Evolutionary conservation across 208 protist species (phyloP).

Genomic region (Trypanosoma avium): DNA sequence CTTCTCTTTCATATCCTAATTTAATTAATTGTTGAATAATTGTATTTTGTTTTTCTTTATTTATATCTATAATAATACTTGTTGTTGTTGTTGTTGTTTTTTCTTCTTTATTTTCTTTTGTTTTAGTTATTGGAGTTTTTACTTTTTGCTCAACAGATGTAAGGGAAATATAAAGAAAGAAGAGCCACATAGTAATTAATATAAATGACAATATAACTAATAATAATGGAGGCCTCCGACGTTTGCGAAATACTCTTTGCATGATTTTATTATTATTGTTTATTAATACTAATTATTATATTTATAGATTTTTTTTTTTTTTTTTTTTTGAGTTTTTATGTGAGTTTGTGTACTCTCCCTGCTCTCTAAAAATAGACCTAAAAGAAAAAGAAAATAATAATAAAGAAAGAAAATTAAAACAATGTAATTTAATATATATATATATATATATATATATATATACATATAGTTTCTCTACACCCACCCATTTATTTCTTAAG

Average conservation of each 20-base stretch:
- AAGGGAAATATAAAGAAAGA: neutral
- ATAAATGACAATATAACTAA: neutral
- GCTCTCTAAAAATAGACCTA: too few species aligned
- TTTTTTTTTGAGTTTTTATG: too few species aligned
- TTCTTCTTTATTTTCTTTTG: neutral
- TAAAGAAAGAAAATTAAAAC: too few species aligned
- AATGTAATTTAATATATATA: too few species aligned
- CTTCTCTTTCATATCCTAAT: slow-evolving; percentile 10
- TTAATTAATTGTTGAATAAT: neutral
- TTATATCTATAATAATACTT: too few species aligned
- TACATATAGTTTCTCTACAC: too few species aligned
- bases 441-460: too few species aligned
- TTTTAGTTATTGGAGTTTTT: neutral
- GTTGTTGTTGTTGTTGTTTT: neutral
- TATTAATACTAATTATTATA: neutral
- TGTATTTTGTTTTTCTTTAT: too few species aligned
- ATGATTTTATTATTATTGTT: neutral
- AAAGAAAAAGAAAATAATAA: too few species aligned
- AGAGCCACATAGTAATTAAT: neutral
- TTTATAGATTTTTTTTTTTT: too few species aligned
- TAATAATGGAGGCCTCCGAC: neutral
- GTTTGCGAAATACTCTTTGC: neutral
- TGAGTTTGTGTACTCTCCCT: too few species aligned
- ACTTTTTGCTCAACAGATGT: neutral
- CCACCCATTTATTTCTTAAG: too few species aligned